Evolutionary conservation across 805 yeast species (phyloP).

Genomic region (Yamadazyma paraphyllophila): DNA sequence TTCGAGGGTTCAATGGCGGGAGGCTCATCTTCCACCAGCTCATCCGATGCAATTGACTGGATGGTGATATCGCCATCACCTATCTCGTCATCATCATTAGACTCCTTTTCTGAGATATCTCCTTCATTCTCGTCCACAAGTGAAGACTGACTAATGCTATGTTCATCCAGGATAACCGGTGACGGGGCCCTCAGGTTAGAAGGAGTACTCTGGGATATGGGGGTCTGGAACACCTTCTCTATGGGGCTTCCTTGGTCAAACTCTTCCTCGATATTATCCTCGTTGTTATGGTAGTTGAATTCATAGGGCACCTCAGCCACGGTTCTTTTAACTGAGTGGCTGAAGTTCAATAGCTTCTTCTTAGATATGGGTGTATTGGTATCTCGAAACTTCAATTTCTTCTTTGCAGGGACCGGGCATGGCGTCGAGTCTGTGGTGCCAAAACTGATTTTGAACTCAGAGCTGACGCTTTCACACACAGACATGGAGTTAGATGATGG

Average conservation of each 20-base stretch:
- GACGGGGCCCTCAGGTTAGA: neutral
- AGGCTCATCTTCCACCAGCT: neutral
- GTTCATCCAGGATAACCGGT: neutral
- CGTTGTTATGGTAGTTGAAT: constrained; percentile 10
- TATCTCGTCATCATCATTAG: neutral
- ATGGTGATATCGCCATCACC: neutral
- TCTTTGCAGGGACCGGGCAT: constrained; percentile 40
- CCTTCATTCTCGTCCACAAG: too few relatives aligned
- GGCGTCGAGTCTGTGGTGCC: constrained; percentile 38
- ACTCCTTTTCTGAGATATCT: too few relatives aligned
- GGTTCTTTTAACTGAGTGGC: constrained; percentile 30
- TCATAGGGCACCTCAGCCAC: constrained; percentile 14
- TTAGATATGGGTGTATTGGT: constrained; percentile 14
- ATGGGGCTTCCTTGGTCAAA: constrained; percentile 13
- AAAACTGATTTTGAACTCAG: constrained; percentile 14
- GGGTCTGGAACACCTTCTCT: constrained; percentile 3
- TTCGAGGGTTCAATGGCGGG: too few relatives aligned
- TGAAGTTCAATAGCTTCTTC: constrained; percentile 28
- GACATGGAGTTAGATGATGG: constrained; percentile 14
- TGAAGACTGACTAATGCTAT: too few relatives aligned
- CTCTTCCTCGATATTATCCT: constrained; percentile 8
- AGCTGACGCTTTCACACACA: constrained; percentile 10
- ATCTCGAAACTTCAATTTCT: constrained; percentile 29
- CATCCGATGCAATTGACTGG: neutral
- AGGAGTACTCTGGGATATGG: constrained; percentile 1